Conservation (phyloP, 2,329 filamentous ascomycete species). For the Alternaria arbusti region DNA sequence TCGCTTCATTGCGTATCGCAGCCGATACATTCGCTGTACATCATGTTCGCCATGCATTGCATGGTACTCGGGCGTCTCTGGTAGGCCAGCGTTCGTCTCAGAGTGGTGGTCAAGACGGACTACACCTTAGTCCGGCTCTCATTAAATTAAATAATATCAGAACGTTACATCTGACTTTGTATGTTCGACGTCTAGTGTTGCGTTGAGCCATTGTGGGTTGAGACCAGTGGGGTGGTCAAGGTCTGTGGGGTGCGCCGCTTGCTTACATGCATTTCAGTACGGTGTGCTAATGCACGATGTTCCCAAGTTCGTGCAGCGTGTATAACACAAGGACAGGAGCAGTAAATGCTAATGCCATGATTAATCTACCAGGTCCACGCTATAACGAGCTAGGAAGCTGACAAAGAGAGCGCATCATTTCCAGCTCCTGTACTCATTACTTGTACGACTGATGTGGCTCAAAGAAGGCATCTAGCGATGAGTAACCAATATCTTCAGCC, state of each 20-base stretch:
- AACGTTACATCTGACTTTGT: neutral
- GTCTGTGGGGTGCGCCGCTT: neutral
- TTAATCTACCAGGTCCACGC: neutral
- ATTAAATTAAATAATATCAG: neutral
- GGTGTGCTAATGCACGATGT: neutral
- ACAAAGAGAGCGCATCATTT: neutral
- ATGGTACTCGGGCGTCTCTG: neutral
- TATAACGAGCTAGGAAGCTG: neutral
- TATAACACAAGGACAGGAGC: neutral
- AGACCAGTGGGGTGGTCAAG: neutral
- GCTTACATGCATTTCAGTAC: neutral
- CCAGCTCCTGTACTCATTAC: neutral
- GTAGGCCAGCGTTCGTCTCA: conserved; percentile 1
- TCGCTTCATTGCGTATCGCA: conserved; percentile 30
- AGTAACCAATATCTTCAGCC: neutral
- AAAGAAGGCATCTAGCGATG: neutral
- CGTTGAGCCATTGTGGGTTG: neutral
- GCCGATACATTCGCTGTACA: conserved; percentile 26
- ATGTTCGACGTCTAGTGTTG: neutral
- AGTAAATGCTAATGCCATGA: neutral
- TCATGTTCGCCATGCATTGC: conserved; percentile 17
- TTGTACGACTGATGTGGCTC: neutral
- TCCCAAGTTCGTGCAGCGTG: neutral
- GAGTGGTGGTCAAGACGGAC: neutral
- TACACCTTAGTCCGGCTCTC: neutral